Conservation (phyloP, 768 basidiomycete species). For the Lactarius trivialis region DNA sequence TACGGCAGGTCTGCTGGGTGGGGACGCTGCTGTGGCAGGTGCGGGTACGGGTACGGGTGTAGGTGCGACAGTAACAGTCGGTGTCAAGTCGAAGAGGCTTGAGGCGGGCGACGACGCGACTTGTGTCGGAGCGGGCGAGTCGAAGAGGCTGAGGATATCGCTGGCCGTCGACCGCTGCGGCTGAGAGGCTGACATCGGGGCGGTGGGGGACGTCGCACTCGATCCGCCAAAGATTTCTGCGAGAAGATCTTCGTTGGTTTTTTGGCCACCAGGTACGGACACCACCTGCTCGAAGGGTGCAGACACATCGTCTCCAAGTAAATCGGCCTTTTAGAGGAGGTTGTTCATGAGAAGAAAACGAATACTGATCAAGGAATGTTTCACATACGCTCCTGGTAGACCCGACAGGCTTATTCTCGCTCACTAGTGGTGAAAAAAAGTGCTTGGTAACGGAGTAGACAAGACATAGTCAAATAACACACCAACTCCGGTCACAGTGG, state of each 20-base stretch:
- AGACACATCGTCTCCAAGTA: conserved; percentile 71
- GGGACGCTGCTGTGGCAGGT: conserved; percentile 32
- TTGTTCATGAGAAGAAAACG: conserved; percentile 4
- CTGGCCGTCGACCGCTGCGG: conserved; percentile 58
- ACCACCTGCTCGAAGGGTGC: conserved; percentile 34
- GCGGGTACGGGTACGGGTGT: conserved; percentile 26
- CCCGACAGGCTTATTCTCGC: conserved; percentile 94
- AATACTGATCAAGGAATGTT: not conserved
- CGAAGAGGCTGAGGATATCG: conserved; percentile 90
- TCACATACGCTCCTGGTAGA: conserved; percentile 64
- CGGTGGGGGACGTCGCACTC: conserved; percentile 30
- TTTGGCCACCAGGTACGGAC: conserved; percentile 37
- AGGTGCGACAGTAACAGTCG: conserved; percentile 23
- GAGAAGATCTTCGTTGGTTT: conserved; percentile 79
- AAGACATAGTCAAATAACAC: conserved; percentile 25
- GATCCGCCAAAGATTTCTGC: conserved; percentile 84
- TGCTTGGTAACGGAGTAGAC: not conserved
- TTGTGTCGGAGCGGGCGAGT: conserved; percentile 36
- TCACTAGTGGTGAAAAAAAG: conserved; percentile 47
- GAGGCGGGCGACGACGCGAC: conserved; percentile 24
- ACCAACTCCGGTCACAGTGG: conserved; percentile 95
- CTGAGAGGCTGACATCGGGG: conserved; percentile 32
- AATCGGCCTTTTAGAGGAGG: conserved; percentile 44
- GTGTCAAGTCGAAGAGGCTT: conserved; percentile 21
- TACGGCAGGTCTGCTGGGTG: conserved; percentile 35